phyloP scores from a whole-genome alignment of 106 monocot genomes.

The Allium sativum region DNA sequence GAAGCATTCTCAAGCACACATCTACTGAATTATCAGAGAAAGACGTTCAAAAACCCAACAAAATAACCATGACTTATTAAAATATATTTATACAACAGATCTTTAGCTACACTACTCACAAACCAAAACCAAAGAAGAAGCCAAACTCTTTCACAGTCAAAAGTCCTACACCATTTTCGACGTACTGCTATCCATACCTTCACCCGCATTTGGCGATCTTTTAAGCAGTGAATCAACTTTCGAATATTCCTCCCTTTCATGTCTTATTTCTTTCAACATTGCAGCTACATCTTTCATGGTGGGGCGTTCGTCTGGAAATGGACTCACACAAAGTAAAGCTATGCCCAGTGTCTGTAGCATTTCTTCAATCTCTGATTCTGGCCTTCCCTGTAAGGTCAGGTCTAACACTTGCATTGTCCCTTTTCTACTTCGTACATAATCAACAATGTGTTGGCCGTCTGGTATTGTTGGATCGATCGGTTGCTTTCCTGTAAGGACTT shows the following conservation, averaged over 20 bases:
- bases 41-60: too few species aligned
- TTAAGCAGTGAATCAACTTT: slow-evolving; percentile 71
- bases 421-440: slow-evolving; percentile 62
- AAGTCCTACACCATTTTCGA: neutral
- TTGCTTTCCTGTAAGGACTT: slow-evolving; percentile 91
- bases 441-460: slow-evolving; percentile 69
- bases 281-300: slow-evolving; percentile 96
- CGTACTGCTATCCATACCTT: neutral
- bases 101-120: neutral
- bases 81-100: too few species aligned
- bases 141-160: neutral
- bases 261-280: slow-evolving; percentile 81
- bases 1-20: too few species aligned
- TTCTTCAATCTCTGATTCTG: slow-evolving; percentile 66
- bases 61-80: too few species aligned
- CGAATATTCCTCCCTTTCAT: slow-evolving; percentile 64
- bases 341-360: slow-evolving; percentile 81
- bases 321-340: slow-evolving; percentile 68
- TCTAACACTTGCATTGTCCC: slow-evolving; percentile 65
- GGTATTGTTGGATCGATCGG: slow-evolving; percentile 91
- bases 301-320: slow-evolving; percentile 66
- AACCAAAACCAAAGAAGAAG: neutral
- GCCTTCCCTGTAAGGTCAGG: slow-evolving; percentile 34
- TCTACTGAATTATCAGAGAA: too few species aligned
- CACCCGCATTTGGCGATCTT: slow-evolving; percentile 9